Percentiles rank a stretch among this genome's conserved stretches.
phyloP scores from a whole-genome alignment of 208 protist genomes.

The Leishmania martiniquensis region DNA sequence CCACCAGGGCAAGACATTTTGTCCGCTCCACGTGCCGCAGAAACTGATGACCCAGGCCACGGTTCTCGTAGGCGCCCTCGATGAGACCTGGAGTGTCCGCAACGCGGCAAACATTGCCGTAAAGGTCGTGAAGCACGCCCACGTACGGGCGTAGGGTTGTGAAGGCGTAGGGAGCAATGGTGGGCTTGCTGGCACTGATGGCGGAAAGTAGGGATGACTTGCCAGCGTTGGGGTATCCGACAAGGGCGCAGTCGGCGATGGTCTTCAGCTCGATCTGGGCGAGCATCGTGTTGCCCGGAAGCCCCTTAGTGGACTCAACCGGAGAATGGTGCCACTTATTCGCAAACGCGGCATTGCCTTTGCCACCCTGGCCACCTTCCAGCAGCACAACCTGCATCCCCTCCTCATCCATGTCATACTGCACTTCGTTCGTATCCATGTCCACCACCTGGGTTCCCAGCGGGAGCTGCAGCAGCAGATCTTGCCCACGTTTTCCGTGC shows the following conservation, averaged over 20 bases:
- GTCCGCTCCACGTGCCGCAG: conserved; percentile 93
- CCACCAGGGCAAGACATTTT: conserved; percentile 83
- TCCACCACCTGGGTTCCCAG: conserved; percentile 87
- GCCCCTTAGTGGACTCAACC: conserved; percentile 85
- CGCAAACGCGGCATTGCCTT: conserved; percentile 90
- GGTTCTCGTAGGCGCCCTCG: conserved; percentile 91
- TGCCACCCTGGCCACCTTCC: conserved; percentile 90
- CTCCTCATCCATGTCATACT: conserved; percentile 84
- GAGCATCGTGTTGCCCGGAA: conserved; percentile 92
- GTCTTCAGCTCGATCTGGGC: conserved; percentile 91
- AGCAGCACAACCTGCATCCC: conserved; percentile 82
- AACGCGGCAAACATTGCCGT: conserved; percentile 82
- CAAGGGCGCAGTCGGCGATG: conserved; percentile 91
- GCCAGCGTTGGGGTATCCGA: conserved; percentile 94
- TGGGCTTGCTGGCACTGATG: conserved; percentile 85
- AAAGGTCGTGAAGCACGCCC: conserved; percentile 83
- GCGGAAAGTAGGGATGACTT: conserved; percentile 93
- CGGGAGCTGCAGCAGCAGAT: conserved; percentile 86
- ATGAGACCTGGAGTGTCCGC: conserved; percentile 93
- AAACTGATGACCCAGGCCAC: conserved; percentile 91
- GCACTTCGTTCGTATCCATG: conserved; percentile 91
- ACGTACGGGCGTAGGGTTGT: conserved; percentile 92
- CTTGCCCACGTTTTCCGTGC: conserved; percentile 69
- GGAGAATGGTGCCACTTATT: conserved; percentile 91
- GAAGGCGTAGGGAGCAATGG: conserved; percentile 90